These are phyloP conservation scores for Cyclanthera cordifolia DNA, from an alignment of 306 rosid species.

Conservation along the genomic window DNA sequence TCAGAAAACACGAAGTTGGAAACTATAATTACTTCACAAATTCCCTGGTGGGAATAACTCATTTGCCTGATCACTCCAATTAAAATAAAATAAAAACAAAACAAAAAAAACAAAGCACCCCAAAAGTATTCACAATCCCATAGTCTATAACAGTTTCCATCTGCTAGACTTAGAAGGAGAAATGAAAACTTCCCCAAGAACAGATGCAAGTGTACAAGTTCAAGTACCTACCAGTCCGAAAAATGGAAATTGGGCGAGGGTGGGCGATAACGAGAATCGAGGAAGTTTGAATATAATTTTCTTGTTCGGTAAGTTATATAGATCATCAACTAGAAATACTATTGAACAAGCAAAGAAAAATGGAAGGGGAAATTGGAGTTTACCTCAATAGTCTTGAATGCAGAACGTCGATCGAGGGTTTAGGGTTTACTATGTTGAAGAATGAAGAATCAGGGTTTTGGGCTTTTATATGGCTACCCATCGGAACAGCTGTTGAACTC, in stretches of 20 bases:
- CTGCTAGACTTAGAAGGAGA: not conserved
- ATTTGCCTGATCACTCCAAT: not conserved
- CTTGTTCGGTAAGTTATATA: not conserved
- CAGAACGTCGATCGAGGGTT: not conserved
- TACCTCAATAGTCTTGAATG: not conserved
- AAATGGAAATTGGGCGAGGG: not conserved
- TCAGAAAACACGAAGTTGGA: not conserved
- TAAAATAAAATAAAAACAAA: not conserved
- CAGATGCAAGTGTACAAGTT: not conserved
- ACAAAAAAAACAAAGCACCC: not conserved
- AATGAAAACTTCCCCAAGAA: not conserved
- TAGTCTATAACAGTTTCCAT: not conserved
- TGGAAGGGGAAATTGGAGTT: not conserved
- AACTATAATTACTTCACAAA: not conserved
- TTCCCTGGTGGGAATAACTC: not conserved
- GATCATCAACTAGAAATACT: not conserved
- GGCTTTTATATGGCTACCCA: constrained; percentile 4
- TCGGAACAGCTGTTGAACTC: not conserved
- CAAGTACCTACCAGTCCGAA: not conserved
- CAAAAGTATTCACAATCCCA: not conserved
- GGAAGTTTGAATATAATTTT: not conserved
- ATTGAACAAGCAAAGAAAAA: not conserved
- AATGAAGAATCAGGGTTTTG: not conserved
- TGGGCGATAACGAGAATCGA: not conserved
- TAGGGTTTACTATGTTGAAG: not conserved